Base-by-base conservation (phyloP, 1,284 basidiomycete genomes). In the Cutaneotrichosporon mucoides region DNA sequence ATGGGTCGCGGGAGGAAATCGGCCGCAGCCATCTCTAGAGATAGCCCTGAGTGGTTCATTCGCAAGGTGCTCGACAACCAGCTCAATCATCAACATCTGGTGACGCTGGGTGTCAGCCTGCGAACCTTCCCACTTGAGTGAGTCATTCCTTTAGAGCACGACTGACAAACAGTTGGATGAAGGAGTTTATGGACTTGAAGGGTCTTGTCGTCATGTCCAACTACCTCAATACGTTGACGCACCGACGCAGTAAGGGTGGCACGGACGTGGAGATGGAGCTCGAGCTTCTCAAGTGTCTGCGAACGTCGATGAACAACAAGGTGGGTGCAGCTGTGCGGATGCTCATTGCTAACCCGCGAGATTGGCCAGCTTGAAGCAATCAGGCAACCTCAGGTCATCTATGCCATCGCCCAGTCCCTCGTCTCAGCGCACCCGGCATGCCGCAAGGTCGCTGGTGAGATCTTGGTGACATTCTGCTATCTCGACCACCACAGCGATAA, bases 271-370 rank as follows among this genome's bases (percentile, higher is more conserved):
- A 82, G 13, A 80, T 96, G 49, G 95, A 98, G 76, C 87, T 92
- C 59, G 94, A 97, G 78, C 82, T 94, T 50, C 84, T 91, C 59
- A 96, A 94, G 76, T 93, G 90, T 70, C 79, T 98, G 62, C 88
- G 87, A 69, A 86, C 86, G 41, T 88, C 96, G 41, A 82, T 97
- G 58, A 95, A 95, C 73, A 84, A 82, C 66, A 80, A 82, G 64
- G 89, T 89, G 68, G 63, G 84, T 79, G 15, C 12, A 10, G 9
- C 4, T 4, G 33, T 40, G 13, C 15, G 24, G 40, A 37, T 41
- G 24, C 36, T 6, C 12, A 48, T 24, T 24, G 55, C 56, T 68
- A 52, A 68, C 52, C 38, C 3, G 12, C 9, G 12, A 91, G 88
- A 78, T 81, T 63, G 92, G 89, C 48, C 86, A 88, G 6, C 82